Evolutionary conservation across 179 eudicot species (phyloP).

Genomic region (Camellia oleifera): DNA sequence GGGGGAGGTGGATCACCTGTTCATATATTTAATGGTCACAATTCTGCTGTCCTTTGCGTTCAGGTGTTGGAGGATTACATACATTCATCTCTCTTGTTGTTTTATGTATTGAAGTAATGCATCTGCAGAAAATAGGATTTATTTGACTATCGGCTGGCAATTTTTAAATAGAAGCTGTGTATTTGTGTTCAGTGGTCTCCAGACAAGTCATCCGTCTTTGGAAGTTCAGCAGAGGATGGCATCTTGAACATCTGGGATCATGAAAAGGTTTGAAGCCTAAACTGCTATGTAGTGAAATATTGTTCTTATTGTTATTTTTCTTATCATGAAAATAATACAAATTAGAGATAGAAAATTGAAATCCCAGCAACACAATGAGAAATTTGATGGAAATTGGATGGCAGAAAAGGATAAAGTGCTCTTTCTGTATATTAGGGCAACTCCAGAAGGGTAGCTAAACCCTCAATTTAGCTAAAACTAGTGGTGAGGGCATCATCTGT

Average conservation of each 20-base stretch:
- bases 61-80: slow-evolving; percentile 49
- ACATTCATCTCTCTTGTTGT: not conserved
- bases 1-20: slow-evolving; percentile 78
- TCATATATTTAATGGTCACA: slow-evolving; percentile 82
- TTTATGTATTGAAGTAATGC: not conserved
- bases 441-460: too few species aligned
- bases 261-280: slow-evolving; percentile 47
- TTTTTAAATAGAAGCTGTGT: not conserved
- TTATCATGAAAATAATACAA: not conserved
- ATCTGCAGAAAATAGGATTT: not conserved
- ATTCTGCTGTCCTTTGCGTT: slow-evolving; percentile 89
- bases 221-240: slow-evolving; percentile 99
- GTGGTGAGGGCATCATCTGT: too few species aligned
- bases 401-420: not conserved
- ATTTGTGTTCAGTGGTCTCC: slow-evolving; percentile 89
- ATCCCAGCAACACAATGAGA: not conserved
- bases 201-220: slow-evolving; percentile 88
- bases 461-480: too few species aligned
- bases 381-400: not conserved
- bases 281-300: not conserved
- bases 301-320: not conserved
- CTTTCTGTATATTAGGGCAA: not conserved
- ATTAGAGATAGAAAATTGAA: not conserved
- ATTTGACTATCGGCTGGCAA: not conserved
- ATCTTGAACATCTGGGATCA: slow-evolving; percentile 90